phyloP scores from a whole-genome alignment of 2,329 filamentous ascomycete genomes.

The Coniella vitis region DNA sequence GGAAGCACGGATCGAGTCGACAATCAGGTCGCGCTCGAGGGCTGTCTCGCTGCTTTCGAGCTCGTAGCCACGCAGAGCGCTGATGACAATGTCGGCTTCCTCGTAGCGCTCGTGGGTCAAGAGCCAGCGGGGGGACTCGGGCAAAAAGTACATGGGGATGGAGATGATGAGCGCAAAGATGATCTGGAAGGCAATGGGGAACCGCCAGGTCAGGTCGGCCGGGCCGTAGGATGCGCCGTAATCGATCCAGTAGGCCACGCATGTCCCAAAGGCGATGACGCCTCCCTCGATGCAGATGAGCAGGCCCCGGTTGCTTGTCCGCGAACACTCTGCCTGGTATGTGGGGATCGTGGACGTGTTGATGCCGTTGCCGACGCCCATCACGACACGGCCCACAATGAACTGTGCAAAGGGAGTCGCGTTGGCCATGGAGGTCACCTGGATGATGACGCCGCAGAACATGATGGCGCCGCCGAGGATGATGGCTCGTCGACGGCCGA shows the following conservation, averaged over 20 bases:
- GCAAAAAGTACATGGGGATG: slow-evolving; percentile 33
- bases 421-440: slow-evolving; percentile 40
- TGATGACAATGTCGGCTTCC: slow-evolving; percentile 45
- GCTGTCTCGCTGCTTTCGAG: slow-evolving; percentile 50
- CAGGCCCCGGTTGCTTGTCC: slow-evolving; percentile 51
- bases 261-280: slow-evolving; percentile 34
- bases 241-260: slow-evolving; percentile 37
- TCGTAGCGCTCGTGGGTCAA: slow-evolving; percentile 39
- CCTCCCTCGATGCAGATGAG: slow-evolving; percentile 51
- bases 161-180: slow-evolving; percentile 37
- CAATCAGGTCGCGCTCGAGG: slow-evolving; percentile 40
- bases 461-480: slow-evolving; percentile 46
- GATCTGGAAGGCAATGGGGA: slow-evolving; percentile 35
- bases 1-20: slow-evolving; percentile 25
- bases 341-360: slow-evolving; percentile 41
- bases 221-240: slow-evolving; percentile 31
- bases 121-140: slow-evolving; percentile 48
- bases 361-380: slow-evolving; percentile 45
- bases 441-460: slow-evolving; percentile 49
- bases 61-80: slow-evolving; percentile 42
- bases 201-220: slow-evolving; percentile 29
- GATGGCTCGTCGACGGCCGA: slow-evolving; percentile 49
- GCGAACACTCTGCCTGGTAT: slow-evolving; percentile 33
- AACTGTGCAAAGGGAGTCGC: slow-evolving; percentile 39
- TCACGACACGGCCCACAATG: slow-evolving; percentile 42